These are phyloP conservation scores for Xylaria palmicola DNA, from an alignment of 495 filamentous ascomycete genomes.

Conservation along the genomic window DNA sequence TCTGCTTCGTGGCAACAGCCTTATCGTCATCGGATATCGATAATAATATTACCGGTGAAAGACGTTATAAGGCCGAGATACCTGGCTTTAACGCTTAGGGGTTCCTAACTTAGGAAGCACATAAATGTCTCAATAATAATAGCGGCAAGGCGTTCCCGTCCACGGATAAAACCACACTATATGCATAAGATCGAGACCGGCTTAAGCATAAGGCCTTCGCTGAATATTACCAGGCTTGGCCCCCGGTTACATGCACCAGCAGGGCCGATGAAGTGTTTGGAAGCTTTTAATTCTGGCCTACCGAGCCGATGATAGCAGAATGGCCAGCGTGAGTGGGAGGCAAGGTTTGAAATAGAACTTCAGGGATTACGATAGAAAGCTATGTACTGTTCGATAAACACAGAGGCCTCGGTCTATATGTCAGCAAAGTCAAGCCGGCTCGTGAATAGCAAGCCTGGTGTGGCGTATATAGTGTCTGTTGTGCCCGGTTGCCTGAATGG, in stretches of 20 bases:
- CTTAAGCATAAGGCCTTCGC: background rate
- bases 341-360: too few relatives aligned
- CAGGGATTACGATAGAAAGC: too few relatives aligned
- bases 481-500: too few relatives aligned
- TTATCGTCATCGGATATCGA: too few relatives aligned
- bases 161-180: background rate
- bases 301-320: background rate
- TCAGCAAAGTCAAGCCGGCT: too few relatives aligned
- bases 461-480: too few relatives aligned
- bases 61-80: background rate
- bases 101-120: background rate
- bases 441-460: too few relatives aligned
- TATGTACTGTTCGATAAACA: too few relatives aligned
- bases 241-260: background rate
- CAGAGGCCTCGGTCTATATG: too few relatives aligned
- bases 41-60: background rate
- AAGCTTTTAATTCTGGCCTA: background rate
- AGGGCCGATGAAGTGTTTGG: background rate
- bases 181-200: background rate
- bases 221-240: background rate
- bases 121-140: background rate
- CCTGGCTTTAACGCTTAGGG: background rate
- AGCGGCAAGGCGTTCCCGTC: background rate
- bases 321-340: background rate
- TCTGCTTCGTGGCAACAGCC: too few relatives aligned